Evolutionary conservation across 1,284 basidiomycete genomes (phyloP), one percentile per base, ranked within the genome.

Genomic region (Apiotrichum gracile): DNA sequence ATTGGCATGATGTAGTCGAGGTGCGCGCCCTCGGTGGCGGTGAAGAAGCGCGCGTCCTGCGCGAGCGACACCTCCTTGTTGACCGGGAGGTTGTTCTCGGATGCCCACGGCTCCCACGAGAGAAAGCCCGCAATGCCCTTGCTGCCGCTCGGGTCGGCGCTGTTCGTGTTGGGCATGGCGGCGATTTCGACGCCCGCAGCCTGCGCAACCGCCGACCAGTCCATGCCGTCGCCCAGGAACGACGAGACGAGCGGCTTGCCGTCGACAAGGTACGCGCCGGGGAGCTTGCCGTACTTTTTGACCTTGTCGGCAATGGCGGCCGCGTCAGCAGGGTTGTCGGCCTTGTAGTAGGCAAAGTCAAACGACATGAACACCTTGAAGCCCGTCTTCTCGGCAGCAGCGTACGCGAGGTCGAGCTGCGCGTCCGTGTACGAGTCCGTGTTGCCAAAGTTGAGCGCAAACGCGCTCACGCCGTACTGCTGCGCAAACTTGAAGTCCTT

Each of bases 51-150:
- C 13, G 54, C 34, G 60, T 76, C 74, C 35, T 56, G 51, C 14
- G 52, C 58, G n/a, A 54, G 54, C 27, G 59, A 61, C 60, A 72
- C 66, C 39, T 46, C 39, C 14, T 45, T 47, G 52, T 62, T 51
- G 45, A 70, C 53, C 8, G 74, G 70, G 25, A 52, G 49, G 51
- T 76, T 75, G 52, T 68, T 60, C 50, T 69, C 58, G 33, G 64
- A 65, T 3, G 73, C 67, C 75, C 74, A 74, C 1, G 70, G 71
- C 24, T 52, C 65, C 73, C 73, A 75, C 19, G 71, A 73, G 59
- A 73, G 70, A 37, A 73, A 53, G 19, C 72, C 70, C 12, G 57
- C 49, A 4, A 69, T 52, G n/a, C 63, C 70, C 13, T 53, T 42
- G 33, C n/a, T n/a, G n/a, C n/a, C n/a, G n/a, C n/a, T n/a, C n/a